These are phyloP conservation scores for Leishmania tarentolae DNA, from an alignment of 208 protist genomes.

Conservation along the genomic window DNA sequence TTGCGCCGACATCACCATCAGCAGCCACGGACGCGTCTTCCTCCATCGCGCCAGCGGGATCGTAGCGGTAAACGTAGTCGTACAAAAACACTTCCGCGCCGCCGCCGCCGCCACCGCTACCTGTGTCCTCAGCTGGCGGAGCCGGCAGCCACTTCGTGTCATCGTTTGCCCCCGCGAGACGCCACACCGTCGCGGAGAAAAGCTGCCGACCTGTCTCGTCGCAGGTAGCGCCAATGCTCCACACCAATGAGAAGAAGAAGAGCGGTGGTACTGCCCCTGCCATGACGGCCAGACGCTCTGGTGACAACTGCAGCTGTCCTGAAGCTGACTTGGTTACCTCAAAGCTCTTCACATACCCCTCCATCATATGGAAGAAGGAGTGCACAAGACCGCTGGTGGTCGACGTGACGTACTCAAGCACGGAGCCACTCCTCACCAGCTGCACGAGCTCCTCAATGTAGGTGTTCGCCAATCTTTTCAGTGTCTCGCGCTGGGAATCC, in stretches of 20 bases:
- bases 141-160: constrained; percentile 55
- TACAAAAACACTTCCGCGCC: constrained; percentile 80
- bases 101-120: background rate
- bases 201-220: constrained; percentile 82
- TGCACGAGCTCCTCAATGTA: constrained; percentile 85
- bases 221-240: constrained; percentile 95
- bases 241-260: constrained; percentile 97
- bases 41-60: constrained; percentile 25
- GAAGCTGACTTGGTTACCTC: constrained; percentile 26
- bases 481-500: constrained; percentile 54
- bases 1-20: background rate
- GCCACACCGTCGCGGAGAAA: constrained; percentile 92
- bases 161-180: constrained; percentile 46
- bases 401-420: constrained; percentile 93
- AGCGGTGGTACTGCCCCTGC: constrained; percentile 67
- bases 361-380: constrained; percentile 94
- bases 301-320: constrained; percentile 24
- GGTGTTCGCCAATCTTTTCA: constrained; percentile 63
- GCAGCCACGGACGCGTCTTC: constrained; percentile 31
- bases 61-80: constrained; percentile 92
- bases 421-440: constrained; percentile 78
- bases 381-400: constrained; percentile 93
- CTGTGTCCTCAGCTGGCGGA: background rate
- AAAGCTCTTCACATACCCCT: constrained; percentile 88
- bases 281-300: constrained; percentile 57